A percentile compares a stretch with the other conserved stretches of the same genome.
phyloP scores from a whole-genome alignment of 23 red algal genomes.

The Agarophyton chilense region DNA sequence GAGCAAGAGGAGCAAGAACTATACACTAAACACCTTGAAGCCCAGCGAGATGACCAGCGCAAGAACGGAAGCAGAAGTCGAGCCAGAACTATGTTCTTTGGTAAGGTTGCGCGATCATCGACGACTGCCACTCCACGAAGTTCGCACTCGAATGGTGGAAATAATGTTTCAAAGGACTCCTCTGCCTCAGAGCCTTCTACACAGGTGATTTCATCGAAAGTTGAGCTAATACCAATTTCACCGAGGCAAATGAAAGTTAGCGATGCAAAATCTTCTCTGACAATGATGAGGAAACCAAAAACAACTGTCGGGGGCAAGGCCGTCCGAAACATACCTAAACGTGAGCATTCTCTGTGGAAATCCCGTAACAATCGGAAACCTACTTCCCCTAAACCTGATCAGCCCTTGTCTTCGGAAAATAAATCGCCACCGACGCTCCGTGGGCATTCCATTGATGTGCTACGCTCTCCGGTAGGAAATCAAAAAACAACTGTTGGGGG shows the following conservation, averaged over 20 bases:
- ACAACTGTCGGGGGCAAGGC: background rate
- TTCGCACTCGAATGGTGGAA: background rate
- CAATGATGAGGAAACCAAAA: background rate
- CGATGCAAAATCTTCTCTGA: background rate
- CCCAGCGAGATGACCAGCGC: conserved; percentile 24
- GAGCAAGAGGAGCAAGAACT: conserved; percentile 60
- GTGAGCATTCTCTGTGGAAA: background rate
- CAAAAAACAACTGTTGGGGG: too few relatives aligned
- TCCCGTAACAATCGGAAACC: background rate
- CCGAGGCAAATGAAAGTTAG: background rate
- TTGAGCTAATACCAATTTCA: background rate
- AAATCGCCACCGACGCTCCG: background rate
- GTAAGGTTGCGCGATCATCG: conserved; percentile 6
- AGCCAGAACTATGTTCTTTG: conserved; percentile 38
- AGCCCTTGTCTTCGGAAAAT: background rate
- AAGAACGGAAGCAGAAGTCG: conserved; percentile 20
- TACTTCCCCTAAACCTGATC: background rate
- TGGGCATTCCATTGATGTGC: background rate
- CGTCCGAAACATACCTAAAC: background rate
- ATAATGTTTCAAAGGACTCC: background rate
- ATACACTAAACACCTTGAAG: conserved; percentile 31
- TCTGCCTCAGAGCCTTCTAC: background rate
- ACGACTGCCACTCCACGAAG: background rate
- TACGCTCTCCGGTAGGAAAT: background rate
- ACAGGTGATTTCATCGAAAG: background rate